These are phyloP conservation scores for Canavalia gladiata DNA, from an alignment of 306 rosid species.

Conservation along the genomic window DNA sequence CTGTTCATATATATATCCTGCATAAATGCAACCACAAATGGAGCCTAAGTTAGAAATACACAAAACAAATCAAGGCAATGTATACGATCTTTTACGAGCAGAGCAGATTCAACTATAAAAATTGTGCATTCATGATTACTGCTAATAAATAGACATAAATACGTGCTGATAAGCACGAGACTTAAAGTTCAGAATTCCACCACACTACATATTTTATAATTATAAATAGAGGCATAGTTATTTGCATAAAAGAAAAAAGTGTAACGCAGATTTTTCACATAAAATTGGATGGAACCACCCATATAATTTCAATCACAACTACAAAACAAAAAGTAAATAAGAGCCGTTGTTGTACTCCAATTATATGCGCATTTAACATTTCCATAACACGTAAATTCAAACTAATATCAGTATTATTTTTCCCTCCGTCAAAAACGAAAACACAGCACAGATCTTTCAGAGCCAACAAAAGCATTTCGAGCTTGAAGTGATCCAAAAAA, in stretches of 20 bases:
- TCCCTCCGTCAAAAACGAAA: neutral
- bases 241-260: neutral
- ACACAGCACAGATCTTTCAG: conserved; percentile 21
- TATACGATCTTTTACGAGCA: neutral
- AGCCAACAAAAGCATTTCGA: conserved; percentile 6
- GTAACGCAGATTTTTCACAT: conserved; percentile 19
- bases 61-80: neutral
- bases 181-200: neutral
- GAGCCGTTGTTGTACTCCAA: neutral
- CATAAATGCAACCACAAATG: conserved; percentile 38
- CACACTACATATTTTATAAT: conserved; percentile 1
- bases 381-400: neutral
- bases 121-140: neutral
- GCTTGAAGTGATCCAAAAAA: conserved; percentile 4
- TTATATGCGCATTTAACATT: conserved; percentile 19
- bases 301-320: neutral
- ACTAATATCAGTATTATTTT: neutral
- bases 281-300: conserved; percentile 11
- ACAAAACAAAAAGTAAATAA: neutral
- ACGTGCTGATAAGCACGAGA: neutral
- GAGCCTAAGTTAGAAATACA: neutral
- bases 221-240: neutral
- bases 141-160: conserved; percentile 5
- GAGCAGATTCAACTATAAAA: conserved; percentile 5
- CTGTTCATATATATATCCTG: conserved; percentile 82